Conservation (phyloP, 345 rosid species). For the Alliaria petiolata region DNA sequence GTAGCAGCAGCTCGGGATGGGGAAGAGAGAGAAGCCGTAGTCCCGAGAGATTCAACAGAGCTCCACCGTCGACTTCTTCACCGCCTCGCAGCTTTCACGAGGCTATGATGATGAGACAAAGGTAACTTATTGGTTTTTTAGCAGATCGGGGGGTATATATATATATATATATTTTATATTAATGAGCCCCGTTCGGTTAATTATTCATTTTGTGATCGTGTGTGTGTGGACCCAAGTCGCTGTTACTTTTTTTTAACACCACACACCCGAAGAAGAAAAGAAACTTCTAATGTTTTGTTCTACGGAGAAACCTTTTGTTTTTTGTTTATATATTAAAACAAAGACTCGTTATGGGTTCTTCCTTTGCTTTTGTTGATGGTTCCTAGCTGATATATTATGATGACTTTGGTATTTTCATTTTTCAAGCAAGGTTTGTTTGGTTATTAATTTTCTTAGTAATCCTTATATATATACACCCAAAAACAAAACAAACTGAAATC, state of each 20-base stretch:
- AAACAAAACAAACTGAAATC: not conserved
- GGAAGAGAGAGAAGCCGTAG: slow-evolving; percentile 53
- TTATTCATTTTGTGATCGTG: slow-evolving; percentile 15
- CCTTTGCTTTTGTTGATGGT: not conserved
- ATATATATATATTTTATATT: not conserved
- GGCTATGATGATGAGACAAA: slow-evolving; percentile 30
- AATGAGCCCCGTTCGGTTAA: not conserved
- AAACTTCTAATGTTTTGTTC: slow-evolving; percentile 4
- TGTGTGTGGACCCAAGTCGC: slow-evolving; percentile 5
- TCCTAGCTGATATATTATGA: not conserved
- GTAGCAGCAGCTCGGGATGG: slow-evolving; percentile 47
- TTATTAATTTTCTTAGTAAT: not conserved
- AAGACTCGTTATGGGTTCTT: not conserved
- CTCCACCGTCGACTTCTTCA: slow-evolving; percentile 6
- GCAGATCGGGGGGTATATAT: not conserved
- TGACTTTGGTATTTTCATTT: not conserved
- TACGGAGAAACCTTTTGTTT: not conserved
- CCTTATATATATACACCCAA: too few species aligned
- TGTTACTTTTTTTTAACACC: not conserved
- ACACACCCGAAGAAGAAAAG: not conserved
- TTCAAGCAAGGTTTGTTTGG: not conserved
- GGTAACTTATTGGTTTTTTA: not conserved
- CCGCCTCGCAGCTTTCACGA: slow-evolving; percentile 35
- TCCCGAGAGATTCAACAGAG: slow-evolving; percentile 44
- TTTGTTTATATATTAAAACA: slow-evolving; percentile 19